Conservation (phyloP, 2,329 filamentous ascomycete species). For the Didymella keratinophila region DNA sequence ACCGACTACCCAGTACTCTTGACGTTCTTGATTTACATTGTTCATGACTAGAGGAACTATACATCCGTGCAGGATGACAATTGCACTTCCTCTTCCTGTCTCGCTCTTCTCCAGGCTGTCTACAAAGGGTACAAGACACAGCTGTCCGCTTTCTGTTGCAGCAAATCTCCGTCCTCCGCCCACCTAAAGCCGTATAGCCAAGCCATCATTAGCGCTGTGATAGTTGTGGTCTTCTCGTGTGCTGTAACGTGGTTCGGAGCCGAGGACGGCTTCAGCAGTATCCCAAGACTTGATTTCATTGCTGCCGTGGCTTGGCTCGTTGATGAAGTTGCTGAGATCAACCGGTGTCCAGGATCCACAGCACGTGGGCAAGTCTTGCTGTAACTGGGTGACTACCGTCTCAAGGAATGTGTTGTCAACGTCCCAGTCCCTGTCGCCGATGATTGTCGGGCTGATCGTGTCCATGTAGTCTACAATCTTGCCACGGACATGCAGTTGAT, state of each 20-base stretch:
- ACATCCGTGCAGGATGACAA: constrained; percentile 29
- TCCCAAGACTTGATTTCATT: neutral
- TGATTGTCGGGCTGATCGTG: neutral
- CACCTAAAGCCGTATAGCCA: neutral
- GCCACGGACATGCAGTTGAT: neutral
- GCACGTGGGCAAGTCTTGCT: neutral
- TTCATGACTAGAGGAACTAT: constrained; percentile 25
- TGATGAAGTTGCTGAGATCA: neutral
- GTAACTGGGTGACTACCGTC: neutral
- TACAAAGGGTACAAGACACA: constrained; percentile 21
- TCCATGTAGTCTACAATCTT: neutral
- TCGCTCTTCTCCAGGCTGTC: constrained; percentile 6
- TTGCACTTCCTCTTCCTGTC: constrained; percentile 13
- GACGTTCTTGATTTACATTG: constrained; percentile 9
- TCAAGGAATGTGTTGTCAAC: neutral
- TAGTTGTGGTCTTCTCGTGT: neutral
- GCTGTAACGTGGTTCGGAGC: neutral
- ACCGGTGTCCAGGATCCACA: neutral
- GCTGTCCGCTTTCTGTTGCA: neutral
- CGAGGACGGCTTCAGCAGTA: neutral
- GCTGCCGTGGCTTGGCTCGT: neutral
- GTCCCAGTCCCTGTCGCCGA: neutral
- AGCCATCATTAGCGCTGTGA: neutral
- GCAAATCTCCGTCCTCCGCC: neutral
- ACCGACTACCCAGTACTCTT: constrained; percentile 25